Evolutionary conservation across 805 yeast species (phyloP).

Genomic region (Yamadazyma laniorum): DNA sequence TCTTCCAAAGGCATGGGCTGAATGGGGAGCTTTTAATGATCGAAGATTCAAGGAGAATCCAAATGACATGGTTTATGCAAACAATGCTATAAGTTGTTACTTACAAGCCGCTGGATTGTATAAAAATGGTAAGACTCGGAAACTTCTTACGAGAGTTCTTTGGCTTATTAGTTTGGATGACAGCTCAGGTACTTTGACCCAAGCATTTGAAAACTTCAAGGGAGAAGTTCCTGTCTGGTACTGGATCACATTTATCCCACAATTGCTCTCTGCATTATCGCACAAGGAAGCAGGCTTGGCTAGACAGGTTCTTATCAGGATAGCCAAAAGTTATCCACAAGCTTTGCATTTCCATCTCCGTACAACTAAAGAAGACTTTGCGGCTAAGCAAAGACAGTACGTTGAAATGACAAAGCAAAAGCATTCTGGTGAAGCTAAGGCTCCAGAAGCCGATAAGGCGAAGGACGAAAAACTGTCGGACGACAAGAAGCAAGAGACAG

Average conservation of each 20-base stretch:
- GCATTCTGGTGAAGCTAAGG: conserved; percentile 1
- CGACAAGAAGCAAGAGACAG: conserved; percentile 1
- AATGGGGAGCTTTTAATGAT: conserved; percentile 97
- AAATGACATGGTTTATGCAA: conserved; percentile 76
- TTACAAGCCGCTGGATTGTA: conserved; percentile 96
- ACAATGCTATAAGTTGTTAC: conserved; percentile 93
- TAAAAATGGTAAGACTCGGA: conserved; percentile 88
- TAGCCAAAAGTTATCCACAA: conserved; percentile 96
- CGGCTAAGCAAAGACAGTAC: conserved; percentile 79
- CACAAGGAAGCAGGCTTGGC: conserved; percentile 90
- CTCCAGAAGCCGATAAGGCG: conserved; percentile 5
- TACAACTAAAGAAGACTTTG: conserved; percentile 92
- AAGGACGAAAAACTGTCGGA: conserved; percentile 5
- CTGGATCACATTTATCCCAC: conserved; percentile 97
- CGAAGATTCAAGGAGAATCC: conserved; percentile 81
- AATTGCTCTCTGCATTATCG: conserved; percentile 81
- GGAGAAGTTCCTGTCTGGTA: conserved; percentile 99
- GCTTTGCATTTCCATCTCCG: conserved; percentile 94
- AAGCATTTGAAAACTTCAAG: conserved; percentile 85
- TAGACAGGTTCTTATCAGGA: conserved; percentile 80
- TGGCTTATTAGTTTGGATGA: conserved; percentile 95
- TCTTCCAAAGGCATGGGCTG: conserved; percentile 98
- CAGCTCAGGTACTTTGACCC: conserved; percentile 70
- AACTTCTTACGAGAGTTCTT: conserved; percentile 79
- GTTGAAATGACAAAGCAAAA: conserved; percentile 30